These are phyloP conservation scores for Solanum verrucosum DNA, from an alignment of 257 asterid species.

Conservation along the genomic window DNA sequence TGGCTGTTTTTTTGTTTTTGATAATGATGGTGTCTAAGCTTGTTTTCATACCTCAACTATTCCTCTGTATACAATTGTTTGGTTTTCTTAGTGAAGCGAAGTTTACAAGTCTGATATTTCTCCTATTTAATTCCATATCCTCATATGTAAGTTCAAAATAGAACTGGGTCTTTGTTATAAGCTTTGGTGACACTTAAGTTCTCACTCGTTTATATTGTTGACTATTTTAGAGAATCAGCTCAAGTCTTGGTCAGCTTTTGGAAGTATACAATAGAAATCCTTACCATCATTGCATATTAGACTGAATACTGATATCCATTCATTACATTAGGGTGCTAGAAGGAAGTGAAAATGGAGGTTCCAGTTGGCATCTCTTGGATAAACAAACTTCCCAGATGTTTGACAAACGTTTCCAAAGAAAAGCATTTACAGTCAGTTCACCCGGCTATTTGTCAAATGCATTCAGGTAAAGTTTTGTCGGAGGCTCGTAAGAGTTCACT, in stretches of 20 bases:
- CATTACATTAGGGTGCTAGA: slow-evolving; percentile 57
- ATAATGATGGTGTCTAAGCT: not conserved
- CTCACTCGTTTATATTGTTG: not conserved
- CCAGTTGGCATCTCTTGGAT: slow-evolving; percentile 65
- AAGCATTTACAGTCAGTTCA: slow-evolving; percentile 35
- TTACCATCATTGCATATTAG: not conserved
- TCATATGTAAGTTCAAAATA: not conserved
- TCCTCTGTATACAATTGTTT: not conserved
- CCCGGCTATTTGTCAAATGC: slow-evolving; percentile 57
- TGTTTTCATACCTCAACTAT: not conserved
- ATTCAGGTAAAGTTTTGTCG: slow-evolving; percentile 49
- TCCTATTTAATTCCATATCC: not conserved
- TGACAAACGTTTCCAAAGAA: slow-evolving; percentile 66
- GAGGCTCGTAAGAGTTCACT: not conserved
- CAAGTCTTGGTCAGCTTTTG: not conserved
- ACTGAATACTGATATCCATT: not conserved
- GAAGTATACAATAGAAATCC: not conserved
- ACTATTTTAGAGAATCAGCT: not conserved
- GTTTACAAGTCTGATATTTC: not conserved
- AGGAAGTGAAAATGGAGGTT: slow-evolving; percentile 82
- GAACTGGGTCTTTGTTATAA: not conserved
- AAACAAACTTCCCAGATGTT: slow-evolving; percentile 59
- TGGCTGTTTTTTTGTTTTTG: not conserved
- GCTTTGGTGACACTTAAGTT: not conserved
- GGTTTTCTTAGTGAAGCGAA: not conserved